These are phyloP conservation scores for Pseudogymnoascus sp. DNA, from an alignment of 2,329 filamentous ascomycete genomes.

Conservation along the genomic window DNA sequence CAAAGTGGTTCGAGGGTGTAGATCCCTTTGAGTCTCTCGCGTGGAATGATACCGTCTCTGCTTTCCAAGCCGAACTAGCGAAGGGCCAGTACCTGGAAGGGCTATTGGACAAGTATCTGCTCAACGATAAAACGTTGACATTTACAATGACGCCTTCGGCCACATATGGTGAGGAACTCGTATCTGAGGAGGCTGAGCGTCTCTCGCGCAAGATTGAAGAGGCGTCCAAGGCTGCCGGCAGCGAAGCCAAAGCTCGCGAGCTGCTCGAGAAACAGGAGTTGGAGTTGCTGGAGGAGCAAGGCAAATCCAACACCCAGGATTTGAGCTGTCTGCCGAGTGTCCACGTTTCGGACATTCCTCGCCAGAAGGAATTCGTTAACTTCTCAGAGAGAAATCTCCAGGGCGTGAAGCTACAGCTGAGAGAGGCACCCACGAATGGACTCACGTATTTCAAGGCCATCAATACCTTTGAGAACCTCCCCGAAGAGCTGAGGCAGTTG, in stretches of 20 bases:
- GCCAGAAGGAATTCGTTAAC: slow-evolving; percentile 54
- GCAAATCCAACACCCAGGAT: slow-evolving; percentile 74
- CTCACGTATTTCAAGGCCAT: slow-evolving; percentile 92
- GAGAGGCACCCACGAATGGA: slow-evolving; percentile 87
- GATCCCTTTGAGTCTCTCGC: slow-evolving; percentile 86
- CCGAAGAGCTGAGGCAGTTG: slow-evolving; percentile 73
- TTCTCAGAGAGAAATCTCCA: slow-evolving; percentile 57
- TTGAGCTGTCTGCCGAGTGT: slow-evolving; percentile 82
- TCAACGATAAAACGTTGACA: slow-evolving; percentile 77
- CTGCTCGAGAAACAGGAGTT: slow-evolving; percentile 71
- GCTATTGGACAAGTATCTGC: slow-evolving; percentile 78
- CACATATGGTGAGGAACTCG: slow-evolving; percentile 64
- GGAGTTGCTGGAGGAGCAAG: slow-evolving; percentile 71
- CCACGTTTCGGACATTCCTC: slow-evolving; percentile 79
- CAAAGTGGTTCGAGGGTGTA: slow-evolving; percentile 90
- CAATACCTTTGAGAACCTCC: slow-evolving; percentile 68
- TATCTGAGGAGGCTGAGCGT: slow-evolving; percentile 65
- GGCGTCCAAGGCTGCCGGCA: slow-evolving; percentile 58
- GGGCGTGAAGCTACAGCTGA: slow-evolving; percentile 72
- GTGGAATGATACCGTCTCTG: slow-evolving; percentile 81
- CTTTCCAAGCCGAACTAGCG: slow-evolving; percentile 70
- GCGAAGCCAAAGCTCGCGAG: slow-evolving; percentile 60
- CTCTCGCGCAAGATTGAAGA: slow-evolving; percentile 67
- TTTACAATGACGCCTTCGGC: slow-evolving; percentile 91
- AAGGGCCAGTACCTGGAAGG: slow-evolving; percentile 74